Percentiles rank a stretch among this genome's conserved stretches.
These are phyloP conservation scores for Colletotrichum abscissum DNA, from an alignment of 2,329 filamentous ascomycete species.

Conservation along the genomic window DNA sequence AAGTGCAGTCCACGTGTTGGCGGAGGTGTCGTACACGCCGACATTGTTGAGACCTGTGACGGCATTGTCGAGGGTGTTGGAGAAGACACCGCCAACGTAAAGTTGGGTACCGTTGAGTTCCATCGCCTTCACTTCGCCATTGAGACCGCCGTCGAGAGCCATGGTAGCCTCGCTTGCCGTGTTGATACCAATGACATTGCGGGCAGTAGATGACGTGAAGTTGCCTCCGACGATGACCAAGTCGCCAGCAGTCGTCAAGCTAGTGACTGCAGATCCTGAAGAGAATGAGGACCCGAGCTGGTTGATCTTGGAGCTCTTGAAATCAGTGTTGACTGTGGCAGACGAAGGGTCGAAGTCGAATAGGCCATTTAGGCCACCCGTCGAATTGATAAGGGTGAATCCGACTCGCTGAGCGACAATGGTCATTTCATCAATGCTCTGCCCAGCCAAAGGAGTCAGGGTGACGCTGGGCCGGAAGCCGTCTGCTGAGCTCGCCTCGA, in stretches of 20 bases:
- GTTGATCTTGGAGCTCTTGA: constrained; percentile 80
- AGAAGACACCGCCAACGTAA: constrained; percentile 89
- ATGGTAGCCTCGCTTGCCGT: constrained; percentile 71
- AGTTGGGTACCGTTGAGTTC: constrained; percentile 73
- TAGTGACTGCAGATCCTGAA: constrained; percentile 73
- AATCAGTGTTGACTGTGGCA: constrained; percentile 68
- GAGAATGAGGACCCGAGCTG: constrained; percentile 78
- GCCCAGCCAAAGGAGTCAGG: constrained; percentile 74
- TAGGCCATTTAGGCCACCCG: constrained; percentile 86
- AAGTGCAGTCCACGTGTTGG: constrained; percentile 79
- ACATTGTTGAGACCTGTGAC: constrained; percentile 78
- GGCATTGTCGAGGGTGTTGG: constrained; percentile 72
- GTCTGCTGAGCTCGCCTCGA: constrained; percentile 75
- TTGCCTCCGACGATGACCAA: constrained; percentile 84
- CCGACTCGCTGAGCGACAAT: constrained; percentile 91
- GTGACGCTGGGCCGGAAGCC: constrained; percentile 86
- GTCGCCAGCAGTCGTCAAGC: constrained; percentile 73
- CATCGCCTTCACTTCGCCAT: constrained; percentile 81
- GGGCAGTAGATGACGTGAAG: constrained; percentile 75
- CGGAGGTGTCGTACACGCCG: constrained; percentile 77
- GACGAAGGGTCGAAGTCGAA: constrained; percentile 85
- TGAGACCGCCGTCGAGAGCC: constrained; percentile 77
- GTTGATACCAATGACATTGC: constrained; percentile 82
- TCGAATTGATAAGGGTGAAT: constrained; percentile 79
- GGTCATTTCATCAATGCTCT: constrained; percentile 71